Percentiles rank a stretch among this genome's conserved stretches.
Evolutionary conservation across 2,329 filamentous ascomycete species (phyloP).

Genomic region (Diplodia corticola): DNA sequence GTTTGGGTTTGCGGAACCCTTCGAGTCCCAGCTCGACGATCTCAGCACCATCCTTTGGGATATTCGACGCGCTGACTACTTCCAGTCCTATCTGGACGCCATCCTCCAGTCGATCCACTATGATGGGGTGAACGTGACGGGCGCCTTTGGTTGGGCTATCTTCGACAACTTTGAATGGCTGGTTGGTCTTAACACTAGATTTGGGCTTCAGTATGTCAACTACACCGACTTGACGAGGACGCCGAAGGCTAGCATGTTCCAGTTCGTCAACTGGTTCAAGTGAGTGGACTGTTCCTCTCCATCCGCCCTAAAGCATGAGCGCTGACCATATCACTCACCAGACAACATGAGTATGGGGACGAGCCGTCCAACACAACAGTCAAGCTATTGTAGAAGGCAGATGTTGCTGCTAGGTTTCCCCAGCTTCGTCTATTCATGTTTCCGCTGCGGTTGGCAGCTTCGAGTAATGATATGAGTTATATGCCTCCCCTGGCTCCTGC

Average conservation of each 20-base stretch:
- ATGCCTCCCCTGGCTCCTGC: not conserved
- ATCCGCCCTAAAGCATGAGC: too few species aligned
- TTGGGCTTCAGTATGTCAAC: constrained; percentile 48
- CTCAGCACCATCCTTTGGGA: constrained; percentile 42
- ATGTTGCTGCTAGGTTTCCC: not conserved
- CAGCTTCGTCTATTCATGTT: not conserved
- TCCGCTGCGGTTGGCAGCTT: not conserved
- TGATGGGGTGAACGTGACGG: constrained; percentile 45
- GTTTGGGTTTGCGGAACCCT: constrained; percentile 47
- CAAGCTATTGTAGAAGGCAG: not conserved
- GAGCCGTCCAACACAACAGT: not conserved
- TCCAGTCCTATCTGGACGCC: constrained; percentile 45
- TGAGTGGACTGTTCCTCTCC: constrained; percentile 13
- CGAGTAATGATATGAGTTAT: not conserved
- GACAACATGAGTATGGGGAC: not conserved
- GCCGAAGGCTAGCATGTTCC: constrained; percentile 46
- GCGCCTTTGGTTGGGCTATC: constrained; percentile 45
- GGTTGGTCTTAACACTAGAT: constrained; percentile 39
- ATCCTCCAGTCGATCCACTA: constrained; percentile 41
- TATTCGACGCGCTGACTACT: constrained; percentile 43
- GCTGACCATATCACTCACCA: not conserved
- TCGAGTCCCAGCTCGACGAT: constrained; percentile 37
- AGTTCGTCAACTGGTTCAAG: constrained; percentile 47
- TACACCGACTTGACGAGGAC: constrained; percentile 43
- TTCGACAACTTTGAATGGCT: constrained; percentile 48